Base-by-base conservation (phyloP, 2,329 filamentous ascomycete species). In the Pseudogymnoascus verrucosus region DNA sequence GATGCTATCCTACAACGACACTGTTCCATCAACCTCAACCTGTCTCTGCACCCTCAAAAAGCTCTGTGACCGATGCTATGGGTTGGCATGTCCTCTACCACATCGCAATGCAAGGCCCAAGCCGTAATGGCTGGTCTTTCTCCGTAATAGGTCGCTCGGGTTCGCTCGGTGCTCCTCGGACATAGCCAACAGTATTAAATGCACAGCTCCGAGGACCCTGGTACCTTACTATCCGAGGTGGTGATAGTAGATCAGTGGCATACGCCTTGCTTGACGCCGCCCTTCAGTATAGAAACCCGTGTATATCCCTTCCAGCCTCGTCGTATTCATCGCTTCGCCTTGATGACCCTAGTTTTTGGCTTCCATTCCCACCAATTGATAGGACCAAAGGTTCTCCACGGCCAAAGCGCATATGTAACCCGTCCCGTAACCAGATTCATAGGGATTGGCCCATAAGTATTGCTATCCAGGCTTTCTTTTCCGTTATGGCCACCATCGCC, bases 391-490 rank as follows among this genome's bases (percentile, higher is more conserved):
- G 84, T 83, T 64, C 78, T 77, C 68, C 81, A 82, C 2, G 91
- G 91, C 77, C 85, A 89, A 63, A 96, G 72, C 34, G 96, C 82
- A 73, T 87, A 85, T 11, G 87, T 84, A 19, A 93, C 86, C 70
- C 82, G 86, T 0, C 93, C 93, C 39, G 87, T 86, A 37, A 98
- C 83, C 67, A 98, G 74, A 63, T 84, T 84, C 67, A 84, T 85
- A 23, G 89, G 89, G 59, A 96, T 86, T 3, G 95, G 91, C 0
- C 95, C 95, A 75, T 96, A 97, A 11, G 86, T 86, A 76, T 96
- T 96, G 75, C 92, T 96, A 77, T 99, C 95, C 65, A 87, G 75
- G 63, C 85, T 91, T 70, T 84, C 84, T 61, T 83, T 81, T 69
- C 84, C 83, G 70, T 84, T 83, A 64, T 68, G 70, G 47, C 75